Base-by-base conservation (phyloP, 768 basidiomycete genomes). In the Udeniomyces megalosporus region DNA sequence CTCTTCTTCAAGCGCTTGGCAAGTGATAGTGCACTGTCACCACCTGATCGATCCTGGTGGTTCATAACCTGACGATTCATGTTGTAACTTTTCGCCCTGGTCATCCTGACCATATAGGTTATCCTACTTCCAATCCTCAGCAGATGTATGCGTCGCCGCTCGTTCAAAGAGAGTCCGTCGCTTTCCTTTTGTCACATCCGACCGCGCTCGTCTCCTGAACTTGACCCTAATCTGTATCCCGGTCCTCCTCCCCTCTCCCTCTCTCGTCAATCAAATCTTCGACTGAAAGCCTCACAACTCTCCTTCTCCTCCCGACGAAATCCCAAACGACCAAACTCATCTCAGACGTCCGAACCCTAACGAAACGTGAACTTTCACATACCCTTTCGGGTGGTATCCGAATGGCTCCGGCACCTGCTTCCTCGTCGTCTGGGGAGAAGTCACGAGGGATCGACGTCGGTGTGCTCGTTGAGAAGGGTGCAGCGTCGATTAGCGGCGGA, bases 261-360 rank as follows among this genome's bases (percentile, higher is more conserved):
- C n/a, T n/a, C n/a, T n/a, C n/a, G n/a, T n/a, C n/a, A n/a, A n/a
- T n/a, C n/a, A n/a, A n/a, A n/a, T n/a, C n/a, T n/a, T n/a, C n/a
- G n/a, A n/a, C n/a, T n/a, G n/a, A n/a, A n/a, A 55, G 53, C 53
- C 44, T 55, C 34, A 55, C 53, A 34, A 38, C 35, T 38, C 53
- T 55, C 22, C 38, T 55, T 15, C 44, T 34, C 35, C 53, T 55
- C 10, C 53, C 53, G 1, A 55, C 22, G 8, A 35, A 35, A 15
- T 22, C 22, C 12, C 35, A 55, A 15, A 55, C 53, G 3, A 38
- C 53, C n/a, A 38, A 55, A 10, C 53, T 55, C 53, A 55, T 38
- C 35, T 22, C n/a, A 22, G 44, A 55, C 53, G 53, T 55, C 22
- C 20, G 53, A 2, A 55, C 35, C 35, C 24, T 55, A 34, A 38